phyloP scores from a whole-genome alignment of 768 basidiomycete genomes.

The Hypsizygus marmoreus region DNA sequence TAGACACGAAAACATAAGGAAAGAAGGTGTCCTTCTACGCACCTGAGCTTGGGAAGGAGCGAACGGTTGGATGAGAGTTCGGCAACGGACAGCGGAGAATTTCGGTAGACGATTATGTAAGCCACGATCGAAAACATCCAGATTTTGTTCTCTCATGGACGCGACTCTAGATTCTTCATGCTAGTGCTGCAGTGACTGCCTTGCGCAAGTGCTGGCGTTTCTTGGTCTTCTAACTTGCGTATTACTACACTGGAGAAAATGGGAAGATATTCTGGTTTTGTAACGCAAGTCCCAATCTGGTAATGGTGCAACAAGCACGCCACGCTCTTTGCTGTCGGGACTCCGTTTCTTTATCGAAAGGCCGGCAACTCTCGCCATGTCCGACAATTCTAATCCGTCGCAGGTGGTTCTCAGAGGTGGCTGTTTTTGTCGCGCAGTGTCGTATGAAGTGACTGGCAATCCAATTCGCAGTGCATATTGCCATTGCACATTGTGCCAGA shows the following conservation, averaged over 20 bases:
- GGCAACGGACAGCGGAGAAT: constrained; percentile 36
- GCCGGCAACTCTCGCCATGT: too few species aligned
- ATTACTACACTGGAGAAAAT: too few species aligned
- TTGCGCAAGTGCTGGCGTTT: too few species aligned
- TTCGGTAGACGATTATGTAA: constrained; percentile 47
- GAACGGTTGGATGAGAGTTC: constrained; percentile 28
- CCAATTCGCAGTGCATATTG: constrained; percentile 64
- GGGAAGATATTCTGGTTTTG: too few species aligned
- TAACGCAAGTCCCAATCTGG: too few species aligned
- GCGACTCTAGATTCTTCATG: not conserved
- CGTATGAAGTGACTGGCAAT: constrained; percentile 47
- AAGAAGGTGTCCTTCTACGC: constrained; percentile 9
- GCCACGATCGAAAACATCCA: constrained; percentile 2
- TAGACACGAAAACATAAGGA: constrained; percentile 1
- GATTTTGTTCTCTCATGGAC: not conserved
- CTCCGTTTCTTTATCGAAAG: too few species aligned
- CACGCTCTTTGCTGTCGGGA: too few species aligned
- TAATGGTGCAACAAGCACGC: too few species aligned
- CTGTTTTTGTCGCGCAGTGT: constrained; percentile 59
- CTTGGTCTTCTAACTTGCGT: too few species aligned
- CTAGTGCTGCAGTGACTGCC: not conserved
- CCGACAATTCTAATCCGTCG: too few species aligned
- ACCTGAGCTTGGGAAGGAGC: constrained; percentile 38
- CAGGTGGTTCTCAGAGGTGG: constrained; percentile 45
- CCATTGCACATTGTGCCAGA: constrained; percentile 73